Conservation (phyloP, 2,329 filamentous ascomycete species). For the Colletotrichum chrysophilum region DNA sequence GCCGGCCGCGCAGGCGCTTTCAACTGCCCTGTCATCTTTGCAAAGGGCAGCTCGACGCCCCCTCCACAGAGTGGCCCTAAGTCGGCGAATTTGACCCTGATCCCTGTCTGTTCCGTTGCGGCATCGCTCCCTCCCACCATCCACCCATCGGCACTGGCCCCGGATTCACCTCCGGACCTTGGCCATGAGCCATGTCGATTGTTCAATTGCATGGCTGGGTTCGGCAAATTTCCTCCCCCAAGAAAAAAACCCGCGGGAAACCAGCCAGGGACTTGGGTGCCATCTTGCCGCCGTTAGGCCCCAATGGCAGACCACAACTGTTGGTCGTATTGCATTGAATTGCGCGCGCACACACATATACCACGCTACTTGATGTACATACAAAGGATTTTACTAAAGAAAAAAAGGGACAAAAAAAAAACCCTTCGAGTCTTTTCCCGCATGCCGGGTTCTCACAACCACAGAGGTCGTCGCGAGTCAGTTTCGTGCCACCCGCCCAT, state of each 20-base stretch:
- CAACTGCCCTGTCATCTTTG: background rate
- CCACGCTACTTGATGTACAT: background rate
- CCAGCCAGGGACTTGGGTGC: background rate
- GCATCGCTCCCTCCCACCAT: background rate
- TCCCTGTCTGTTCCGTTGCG: background rate
- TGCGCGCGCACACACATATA: background rate
- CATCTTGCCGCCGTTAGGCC: background rate
- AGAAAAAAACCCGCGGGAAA: background rate
- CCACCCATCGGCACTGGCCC: background rate
- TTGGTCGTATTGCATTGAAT: background rate
- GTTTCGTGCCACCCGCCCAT: background rate
- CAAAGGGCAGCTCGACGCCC: conserved; percentile 5
- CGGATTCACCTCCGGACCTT: background rate
- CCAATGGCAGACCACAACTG: background rate
- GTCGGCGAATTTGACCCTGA: background rate
- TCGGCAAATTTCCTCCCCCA: background rate
- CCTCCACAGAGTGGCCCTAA: background rate
- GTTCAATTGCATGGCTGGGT: background rate
- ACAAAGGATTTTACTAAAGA: background rate
- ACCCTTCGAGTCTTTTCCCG: background rate
- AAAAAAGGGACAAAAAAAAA: background rate
- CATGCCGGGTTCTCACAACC: background rate
- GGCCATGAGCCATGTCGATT: background rate
- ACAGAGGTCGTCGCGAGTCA: conserved; percentile 1
- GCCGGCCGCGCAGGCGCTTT: background rate